Evolutionary conservation across 768 basidiomycete species (phyloP).

Genomic region (Suillus variegatus): DNA sequence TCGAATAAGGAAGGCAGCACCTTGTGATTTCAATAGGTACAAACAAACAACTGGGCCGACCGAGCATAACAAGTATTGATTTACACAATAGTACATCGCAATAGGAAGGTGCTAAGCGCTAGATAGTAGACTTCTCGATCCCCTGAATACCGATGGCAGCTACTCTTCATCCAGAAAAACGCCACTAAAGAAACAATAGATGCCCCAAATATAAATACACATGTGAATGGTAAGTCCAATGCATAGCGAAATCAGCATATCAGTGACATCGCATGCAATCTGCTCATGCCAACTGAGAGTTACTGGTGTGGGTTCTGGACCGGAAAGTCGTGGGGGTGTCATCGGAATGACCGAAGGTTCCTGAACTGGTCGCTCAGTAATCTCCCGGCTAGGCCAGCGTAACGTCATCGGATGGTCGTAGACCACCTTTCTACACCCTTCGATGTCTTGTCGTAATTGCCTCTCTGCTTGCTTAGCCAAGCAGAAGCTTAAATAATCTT

Average conservation of each 20-base stretch:
- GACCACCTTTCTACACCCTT: conserved; percentile 18
- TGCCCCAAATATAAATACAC: conserved; percentile 28
- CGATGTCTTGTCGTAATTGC: conserved; percentile 21
- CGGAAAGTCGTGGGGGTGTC: background rate
- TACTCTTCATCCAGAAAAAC: background rate
- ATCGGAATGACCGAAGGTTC: background rate
- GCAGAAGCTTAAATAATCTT: conserved; percentile 28
- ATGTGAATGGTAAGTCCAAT: conserved; percentile 28
- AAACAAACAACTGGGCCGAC: background rate
- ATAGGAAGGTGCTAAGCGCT: background rate
- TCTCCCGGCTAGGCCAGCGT: conserved; percentile 19
- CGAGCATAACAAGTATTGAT: background rate
- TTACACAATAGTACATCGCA: background rate
- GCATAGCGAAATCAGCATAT: conserved; percentile 26
- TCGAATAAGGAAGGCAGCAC: conserved; percentile 1
- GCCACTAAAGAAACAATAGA: conserved; percentile 28
- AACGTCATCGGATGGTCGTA: conserved; percentile 22
- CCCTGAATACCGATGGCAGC: background rate
- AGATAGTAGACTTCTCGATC: background rate
- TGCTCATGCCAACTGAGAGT: conserved; percentile 16
- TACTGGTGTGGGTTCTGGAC: conserved; percentile 14
- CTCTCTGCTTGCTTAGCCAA: conserved; percentile 28
- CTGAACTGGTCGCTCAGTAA: background rate
- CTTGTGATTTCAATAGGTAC: background rate
- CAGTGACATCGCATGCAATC: conserved; percentile 30